Conservation (phyloP, 2,329 filamentous ascomycete genomes). For the Dothidotthia symphoricarpi region DNA sequence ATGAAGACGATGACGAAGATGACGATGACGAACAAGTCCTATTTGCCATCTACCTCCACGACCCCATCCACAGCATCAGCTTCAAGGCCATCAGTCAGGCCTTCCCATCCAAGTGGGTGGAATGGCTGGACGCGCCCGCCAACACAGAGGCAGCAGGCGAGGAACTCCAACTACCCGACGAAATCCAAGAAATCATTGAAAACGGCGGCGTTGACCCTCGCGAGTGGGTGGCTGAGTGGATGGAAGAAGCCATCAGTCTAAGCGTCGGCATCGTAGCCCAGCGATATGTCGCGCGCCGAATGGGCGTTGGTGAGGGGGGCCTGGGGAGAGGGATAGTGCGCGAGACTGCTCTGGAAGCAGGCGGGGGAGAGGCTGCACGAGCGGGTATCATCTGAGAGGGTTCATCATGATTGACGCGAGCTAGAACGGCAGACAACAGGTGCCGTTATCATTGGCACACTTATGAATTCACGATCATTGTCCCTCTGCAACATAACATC, state of each 20-base stretch:
- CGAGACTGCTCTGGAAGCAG: slow-evolving; percentile 55
- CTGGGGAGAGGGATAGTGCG: slow-evolving; percentile 58
- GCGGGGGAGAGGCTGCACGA: slow-evolving; percentile 61
- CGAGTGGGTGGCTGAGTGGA: slow-evolving; percentile 97
- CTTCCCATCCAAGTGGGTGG: slow-evolving; percentile 80
- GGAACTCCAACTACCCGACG: slow-evolving; percentile 66
- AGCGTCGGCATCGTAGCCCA: slow-evolving; percentile 85
- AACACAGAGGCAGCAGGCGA: slow-evolving; percentile 38
- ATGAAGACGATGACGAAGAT: slow-evolving; percentile 55
- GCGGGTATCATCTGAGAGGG: slow-evolving; percentile 44
- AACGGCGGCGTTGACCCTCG: slow-evolving; percentile 78
- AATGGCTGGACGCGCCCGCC: slow-evolving; percentile 74
- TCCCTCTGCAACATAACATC: too few species aligned
- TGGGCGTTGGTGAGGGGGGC: slow-evolving; percentile 89
- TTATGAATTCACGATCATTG: too few species aligned
- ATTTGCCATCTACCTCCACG: slow-evolving; percentile 77
- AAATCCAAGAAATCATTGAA: slow-evolving; percentile 80
- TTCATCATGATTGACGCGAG: too few species aligned
- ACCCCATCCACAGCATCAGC: slow-evolving; percentile 87
- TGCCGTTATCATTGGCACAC: too few species aligned
- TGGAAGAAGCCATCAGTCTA: slow-evolving; percentile 80
- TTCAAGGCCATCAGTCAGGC: slow-evolving; percentile 81
- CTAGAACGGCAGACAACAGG: too few species aligned
- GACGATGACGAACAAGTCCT: slow-evolving; percentile 64
- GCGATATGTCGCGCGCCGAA: slow-evolving; percentile 87